Evolutionary conservation across 78 protist species (phyloP).

Genomic region (Dictyostelium purpureum): DNA sequence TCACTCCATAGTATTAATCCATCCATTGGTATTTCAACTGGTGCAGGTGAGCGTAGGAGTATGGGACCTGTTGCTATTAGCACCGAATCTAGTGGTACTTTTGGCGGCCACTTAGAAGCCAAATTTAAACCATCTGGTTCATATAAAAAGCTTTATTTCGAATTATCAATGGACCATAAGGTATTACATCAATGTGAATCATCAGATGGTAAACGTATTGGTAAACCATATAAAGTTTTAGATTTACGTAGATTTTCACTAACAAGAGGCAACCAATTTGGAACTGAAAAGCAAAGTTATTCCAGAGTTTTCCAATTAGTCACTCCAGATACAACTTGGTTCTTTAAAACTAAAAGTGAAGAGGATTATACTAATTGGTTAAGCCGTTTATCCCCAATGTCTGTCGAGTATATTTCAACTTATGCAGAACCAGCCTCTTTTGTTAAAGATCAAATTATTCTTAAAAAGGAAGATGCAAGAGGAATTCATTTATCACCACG

Average conservation of each 20-base stretch:
- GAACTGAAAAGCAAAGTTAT: background rate
- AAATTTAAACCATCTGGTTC: background rate
- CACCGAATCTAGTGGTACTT: background rate
- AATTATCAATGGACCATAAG: background rate
- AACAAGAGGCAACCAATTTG: slow-evolving; percentile 20
- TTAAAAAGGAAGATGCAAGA: slow-evolving; percentile 12
- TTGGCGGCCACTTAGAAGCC: background rate
- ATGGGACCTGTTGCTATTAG: background rate
- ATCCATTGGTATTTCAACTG: background rate
- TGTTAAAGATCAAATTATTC: background rate
- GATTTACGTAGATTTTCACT: slow-evolving; percentile 15
- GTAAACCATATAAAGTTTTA: background rate
- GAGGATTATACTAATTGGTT: slow-evolving; percentile 24
- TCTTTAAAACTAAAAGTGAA: background rate
- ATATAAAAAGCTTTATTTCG: background rate
- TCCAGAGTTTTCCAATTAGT: background rate
- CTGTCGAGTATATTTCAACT: background rate
- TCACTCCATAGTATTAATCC: background rate
- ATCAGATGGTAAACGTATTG: background rate
- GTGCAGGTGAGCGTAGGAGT: background rate
- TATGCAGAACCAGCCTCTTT: slow-evolving; percentile 11
- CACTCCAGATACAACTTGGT: background rate
- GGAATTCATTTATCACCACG: slow-evolving; percentile 30
- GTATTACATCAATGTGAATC: background rate
- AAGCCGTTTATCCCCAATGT: slow-evolving; percentile 13